phyloP scores from a whole-genome alignment of 208 protist genomes.

The Sergeia podlipaevii region DNA sequence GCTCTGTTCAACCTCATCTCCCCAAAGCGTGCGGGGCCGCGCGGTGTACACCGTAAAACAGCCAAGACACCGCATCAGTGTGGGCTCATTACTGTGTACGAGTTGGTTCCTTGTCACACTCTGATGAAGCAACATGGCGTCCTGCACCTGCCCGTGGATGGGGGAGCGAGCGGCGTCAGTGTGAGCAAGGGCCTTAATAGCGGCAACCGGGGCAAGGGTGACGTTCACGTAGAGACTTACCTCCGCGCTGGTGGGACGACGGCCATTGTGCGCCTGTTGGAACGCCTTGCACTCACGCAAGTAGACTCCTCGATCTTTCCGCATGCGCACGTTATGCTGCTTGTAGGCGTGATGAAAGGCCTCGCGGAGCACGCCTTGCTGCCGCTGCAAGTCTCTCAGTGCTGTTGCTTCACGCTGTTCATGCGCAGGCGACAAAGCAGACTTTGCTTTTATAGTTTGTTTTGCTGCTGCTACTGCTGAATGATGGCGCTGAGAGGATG shows the following conservation, averaged over 20 bases:
- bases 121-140: constrained; percentile 62
- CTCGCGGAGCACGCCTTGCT: constrained; percentile 33
- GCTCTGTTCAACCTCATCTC: constrained; percentile 58
- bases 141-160: constrained; percentile 28
- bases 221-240: constrained; percentile 52
- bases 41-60: constrained; percentile 84
- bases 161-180: constrained; percentile 11
- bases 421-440: not conserved
- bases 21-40: constrained; percentile 56
- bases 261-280: constrained; percentile 38
- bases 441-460: no score
- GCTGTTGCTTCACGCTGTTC: no score
- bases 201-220: constrained; percentile 51
- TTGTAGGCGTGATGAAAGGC: constrained; percentile 30
- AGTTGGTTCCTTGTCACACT: constrained; percentile 46
- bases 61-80: constrained; percentile 65
- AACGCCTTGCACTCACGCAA: constrained; percentile 46
- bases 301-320: constrained; percentile 50
- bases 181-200: constrained; percentile 47
- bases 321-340: constrained; percentile 39
- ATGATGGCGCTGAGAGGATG: constrained; percentile 8
- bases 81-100: constrained; percentile 49
- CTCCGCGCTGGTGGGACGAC: constrained; percentile 27
- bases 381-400: no score
- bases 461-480: not conserved